Conservation (phyloP, 345 rosid species). For the Dipteronia sinensis region DNA sequence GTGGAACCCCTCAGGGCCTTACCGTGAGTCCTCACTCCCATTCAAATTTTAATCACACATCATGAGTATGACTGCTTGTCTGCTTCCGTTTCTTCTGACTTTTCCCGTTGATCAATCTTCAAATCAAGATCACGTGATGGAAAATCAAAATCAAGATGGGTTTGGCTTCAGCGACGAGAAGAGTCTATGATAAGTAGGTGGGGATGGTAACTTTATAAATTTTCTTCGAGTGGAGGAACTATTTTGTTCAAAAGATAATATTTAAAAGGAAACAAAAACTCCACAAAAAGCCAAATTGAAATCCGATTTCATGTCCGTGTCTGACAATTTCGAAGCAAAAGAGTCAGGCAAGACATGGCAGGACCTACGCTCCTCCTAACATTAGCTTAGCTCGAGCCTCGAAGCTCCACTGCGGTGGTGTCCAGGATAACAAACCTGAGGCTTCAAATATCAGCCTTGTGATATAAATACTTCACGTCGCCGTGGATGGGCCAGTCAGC, state of each 20-base stretch:
- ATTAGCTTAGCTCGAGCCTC: not conserved
- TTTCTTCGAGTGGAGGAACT: not conserved
- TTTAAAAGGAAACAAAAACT: constrained; percentile 3
- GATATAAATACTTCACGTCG: not conserved
- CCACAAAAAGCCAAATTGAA: constrained; percentile 36
- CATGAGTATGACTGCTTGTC: too few relatives aligned
- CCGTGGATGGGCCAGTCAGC: constrained; percentile 77
- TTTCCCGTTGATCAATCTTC: not conserved
- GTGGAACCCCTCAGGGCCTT: not conserved
- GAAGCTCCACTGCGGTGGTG: not conserved
- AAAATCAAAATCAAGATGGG: not conserved
- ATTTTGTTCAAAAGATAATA: constrained; percentile 13
- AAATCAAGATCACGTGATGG: not conserved
- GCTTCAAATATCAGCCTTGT: constrained; percentile 9
- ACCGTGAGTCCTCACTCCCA: not conserved
- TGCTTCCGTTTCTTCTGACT: not conserved
- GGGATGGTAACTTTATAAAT: not conserved
- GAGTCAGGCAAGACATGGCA: not conserved
- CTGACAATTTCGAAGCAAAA: constrained; percentile 21
- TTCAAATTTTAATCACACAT: too few relatives aligned
- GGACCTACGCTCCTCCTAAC: constrained; percentile 2
- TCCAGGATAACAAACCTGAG: constrained; percentile 8
- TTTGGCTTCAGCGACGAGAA: not conserved
- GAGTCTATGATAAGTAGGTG: not conserved
- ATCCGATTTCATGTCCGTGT: constrained; percentile 44